A percentile compares a stretch with the other conserved stretches of the same genome.
These are phyloP conservation scores for Knufia fluminis DNA, from an alignment of 2,329 filamentous ascomycete species.

Conservation along the genomic window DNA sequence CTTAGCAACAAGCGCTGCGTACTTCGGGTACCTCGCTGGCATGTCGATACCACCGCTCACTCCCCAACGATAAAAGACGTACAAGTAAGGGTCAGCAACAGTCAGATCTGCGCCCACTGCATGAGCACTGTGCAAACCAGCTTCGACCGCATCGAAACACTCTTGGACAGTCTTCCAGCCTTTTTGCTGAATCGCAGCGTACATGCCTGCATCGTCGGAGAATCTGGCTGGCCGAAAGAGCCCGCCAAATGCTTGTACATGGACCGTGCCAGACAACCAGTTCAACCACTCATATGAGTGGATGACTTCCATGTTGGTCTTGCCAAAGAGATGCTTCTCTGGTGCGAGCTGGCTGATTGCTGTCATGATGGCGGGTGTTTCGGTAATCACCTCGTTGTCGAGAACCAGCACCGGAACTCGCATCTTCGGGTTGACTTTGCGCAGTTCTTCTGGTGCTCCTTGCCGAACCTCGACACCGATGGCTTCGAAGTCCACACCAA, in stretches of 20 bases:
- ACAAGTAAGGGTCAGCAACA: slow-evolving; percentile 29
- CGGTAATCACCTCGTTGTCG: slow-evolving; percentile 27
- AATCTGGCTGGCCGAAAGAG: slow-evolving; percentile 24
- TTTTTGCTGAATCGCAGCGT: slow-evolving; percentile 20
- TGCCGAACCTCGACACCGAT: slow-evolving; percentile 14
- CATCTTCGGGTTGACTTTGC: slow-evolving; percentile 28
- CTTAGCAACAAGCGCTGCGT: slow-evolving; percentile 10
- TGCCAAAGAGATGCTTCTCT: slow-evolving; percentile 25
- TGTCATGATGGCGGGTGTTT: slow-evolving; percentile 28
- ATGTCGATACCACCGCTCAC: not conserved
- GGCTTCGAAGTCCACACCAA: slow-evolving; percentile 19
- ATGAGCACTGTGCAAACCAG: slow-evolving; percentile 19
- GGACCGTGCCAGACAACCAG: slow-evolving; percentile 28
- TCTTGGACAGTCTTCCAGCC: slow-evolving; percentile 20
- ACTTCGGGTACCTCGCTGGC: slow-evolving; percentile 9
- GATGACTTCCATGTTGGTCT: slow-evolving; percentile 24
- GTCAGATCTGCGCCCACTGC: slow-evolving; percentile 27
- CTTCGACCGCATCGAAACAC: slow-evolving; percentile 24
- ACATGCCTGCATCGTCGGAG: slow-evolving; percentile 18
- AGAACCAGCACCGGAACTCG: slow-evolving; percentile 27
- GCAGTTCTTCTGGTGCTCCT: slow-evolving; percentile 18
- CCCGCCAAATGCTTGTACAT: slow-evolving; percentile 25
- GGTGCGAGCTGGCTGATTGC: slow-evolving; percentile 27
- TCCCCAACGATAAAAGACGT: slow-evolving; percentile 29
- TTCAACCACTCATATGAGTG: slow-evolving; percentile 31